Conservation (phyloP, 225 moss, liverwort and hornwort species). For the Marchantia polymorpha region DNA sequence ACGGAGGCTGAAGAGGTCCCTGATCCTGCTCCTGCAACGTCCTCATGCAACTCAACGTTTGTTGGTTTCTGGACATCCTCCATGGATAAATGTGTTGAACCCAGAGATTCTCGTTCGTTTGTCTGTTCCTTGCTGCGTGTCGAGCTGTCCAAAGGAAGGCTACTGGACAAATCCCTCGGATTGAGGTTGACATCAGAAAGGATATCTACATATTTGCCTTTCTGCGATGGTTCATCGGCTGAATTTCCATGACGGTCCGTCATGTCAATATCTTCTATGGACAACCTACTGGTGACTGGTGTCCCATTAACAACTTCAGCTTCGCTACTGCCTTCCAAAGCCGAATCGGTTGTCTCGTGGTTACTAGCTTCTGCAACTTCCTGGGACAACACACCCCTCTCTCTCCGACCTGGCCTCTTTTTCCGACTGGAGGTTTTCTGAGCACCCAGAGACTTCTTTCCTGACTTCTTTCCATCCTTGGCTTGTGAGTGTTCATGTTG, state of each 20-base stretch:
- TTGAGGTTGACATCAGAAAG: not conserved
- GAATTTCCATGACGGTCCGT: not conserved
- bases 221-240: too few species aligned
- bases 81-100: not conserved
- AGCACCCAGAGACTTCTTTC: not conserved
- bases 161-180: not conserved
- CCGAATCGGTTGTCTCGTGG: not conserved
- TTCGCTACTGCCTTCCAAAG: not conserved
- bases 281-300: not conserved
- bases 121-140: not conserved
- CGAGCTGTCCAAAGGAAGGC: not conserved
- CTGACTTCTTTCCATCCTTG: not conserved
- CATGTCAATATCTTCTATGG: not conserved
- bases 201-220: not conserved
- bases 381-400: constrained; percentile 6
- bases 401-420: constrained; percentile 19
- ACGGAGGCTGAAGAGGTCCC: not conserved
- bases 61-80: not conserved
- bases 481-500: not conserved
- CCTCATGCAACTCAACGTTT: not conserved
- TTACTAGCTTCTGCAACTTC: constrained; percentile 13
- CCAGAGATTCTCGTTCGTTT: constrained; percentile 15
- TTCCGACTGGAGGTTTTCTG: constrained; percentile 14
- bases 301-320: not conserved
- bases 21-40: not conserved